Evolutionary conservation across 192 early-diverging fungal genomes (phyloP), one percentile per base, ranked within the genome.

Genomic region (Pilobolus umbonatus): DNA sequence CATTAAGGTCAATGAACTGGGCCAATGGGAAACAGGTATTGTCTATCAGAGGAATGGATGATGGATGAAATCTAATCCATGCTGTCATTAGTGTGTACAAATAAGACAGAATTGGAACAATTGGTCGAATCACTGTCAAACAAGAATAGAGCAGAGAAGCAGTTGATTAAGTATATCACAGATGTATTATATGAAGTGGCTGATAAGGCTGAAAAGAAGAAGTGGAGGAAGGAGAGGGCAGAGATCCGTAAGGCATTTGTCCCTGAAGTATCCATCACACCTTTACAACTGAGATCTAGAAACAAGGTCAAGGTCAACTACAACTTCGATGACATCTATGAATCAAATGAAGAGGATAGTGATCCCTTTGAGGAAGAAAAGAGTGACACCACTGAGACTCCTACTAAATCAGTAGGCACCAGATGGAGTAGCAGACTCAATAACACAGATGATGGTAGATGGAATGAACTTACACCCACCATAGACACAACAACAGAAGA

Each of bases 11-110:
- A 63, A 62, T 22, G 9, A n/a, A 31, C 28, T 29, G 5, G 58
- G 43, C 8, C 43, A 59, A 22, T 69, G 61, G 61, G 67, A 69
- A 30, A 60, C 50, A n/a, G n/a, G n/a, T n/a, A 31, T 55, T 55
- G 57, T 49, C 29, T 12, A 2, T 43, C 4, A 4, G 56, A 14
- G 19, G 22, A 36, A 19, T 3, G 0, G 2, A 30, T 29, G 8
- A n/a, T 21, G 12, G 17, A 8, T 53, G 26, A 0, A 52, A 8
- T 42, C 17, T 15, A 47, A 17, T 54, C 26, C 50, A 22, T 25
- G 14, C 17, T 1, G 3, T 40, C n/a, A n/a, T n/a, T n/a, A 64
- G 67, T 58, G 5, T 53, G 56, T 4, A 57, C 39, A 12, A 48
- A 46, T 14, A 9, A 58, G 6, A 5, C 32, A 4, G 60, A 63